Evolutionary conservation across 1,284 basidiomycete species (phyloP).

Genomic region (Boletus semigastroideus): DNA sequence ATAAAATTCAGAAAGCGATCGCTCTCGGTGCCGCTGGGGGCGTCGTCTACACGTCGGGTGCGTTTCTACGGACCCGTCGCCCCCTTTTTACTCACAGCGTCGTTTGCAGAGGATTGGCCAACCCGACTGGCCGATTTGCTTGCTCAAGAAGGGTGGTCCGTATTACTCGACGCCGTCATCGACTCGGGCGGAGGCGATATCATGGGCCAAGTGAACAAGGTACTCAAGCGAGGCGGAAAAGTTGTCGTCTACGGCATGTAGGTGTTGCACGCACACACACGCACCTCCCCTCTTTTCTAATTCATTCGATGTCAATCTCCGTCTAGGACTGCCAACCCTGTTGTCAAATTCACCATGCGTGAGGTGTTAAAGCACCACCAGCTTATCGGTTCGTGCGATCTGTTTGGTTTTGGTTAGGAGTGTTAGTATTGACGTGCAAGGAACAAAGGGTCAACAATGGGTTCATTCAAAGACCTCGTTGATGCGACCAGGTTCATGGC

Average conservation of each 20-base stretch:
- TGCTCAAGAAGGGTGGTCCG: slow-evolving; percentile 32
- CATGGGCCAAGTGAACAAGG: slow-evolving; percentile 51
- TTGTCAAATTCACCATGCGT: slow-evolving; percentile 73
- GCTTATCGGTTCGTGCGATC: slow-evolving; percentile 57
- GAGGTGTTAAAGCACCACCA: slow-evolving; percentile 79
- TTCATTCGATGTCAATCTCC: slow-evolving; percentile 16
- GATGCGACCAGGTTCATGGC: slow-evolving; percentile 72
- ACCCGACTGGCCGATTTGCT: slow-evolving; percentile 52
- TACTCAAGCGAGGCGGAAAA: slow-evolving; percentile 69
- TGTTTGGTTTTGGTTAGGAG: slow-evolving; percentile 1
- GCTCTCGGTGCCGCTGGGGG: slow-evolving; percentile 78
- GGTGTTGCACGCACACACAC: slow-evolving; percentile 23
- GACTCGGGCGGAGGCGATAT: slow-evolving; percentile 84
- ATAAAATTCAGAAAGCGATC: slow-evolving; percentile 70
- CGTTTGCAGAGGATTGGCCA: slow-evolving; percentile 62
- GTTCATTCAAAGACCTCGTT: slow-evolving; percentile 73
- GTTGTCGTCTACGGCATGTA: slow-evolving; percentile 81
- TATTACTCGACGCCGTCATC: slow-evolving; percentile 67
- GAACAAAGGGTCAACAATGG: slow-evolving; percentile 75
- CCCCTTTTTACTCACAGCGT: not conserved
- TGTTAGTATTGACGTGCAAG: slow-evolving; percentile 13
- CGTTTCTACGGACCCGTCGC: slow-evolving; percentile 19
- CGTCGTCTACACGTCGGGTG: slow-evolving; percentile 70
- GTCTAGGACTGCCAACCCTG: slow-evolving; percentile 63
- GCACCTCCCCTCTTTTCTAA: not conserved